phyloP scores from a whole-genome alignment of 2,329 filamentous ascomycete genomes.

The Epicoccum nigrum region DNA sequence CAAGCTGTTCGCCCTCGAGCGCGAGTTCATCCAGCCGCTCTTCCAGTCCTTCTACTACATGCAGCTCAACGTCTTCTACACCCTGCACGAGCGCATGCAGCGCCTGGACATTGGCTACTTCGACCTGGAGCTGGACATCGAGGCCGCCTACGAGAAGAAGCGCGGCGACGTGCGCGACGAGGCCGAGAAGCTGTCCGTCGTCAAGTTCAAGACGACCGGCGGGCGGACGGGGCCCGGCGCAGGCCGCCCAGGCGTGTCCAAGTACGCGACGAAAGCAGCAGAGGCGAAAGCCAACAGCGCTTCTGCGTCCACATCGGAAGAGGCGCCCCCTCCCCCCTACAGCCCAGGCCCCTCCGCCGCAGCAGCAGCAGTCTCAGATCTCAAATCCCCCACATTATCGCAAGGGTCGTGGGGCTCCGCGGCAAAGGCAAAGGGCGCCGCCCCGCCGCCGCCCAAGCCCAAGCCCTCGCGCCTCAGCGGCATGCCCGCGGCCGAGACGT shows the following conservation, averaged over 20 bases:
- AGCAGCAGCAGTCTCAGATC: conserved; percentile 16
- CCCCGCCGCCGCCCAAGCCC: conserved; percentile 58
- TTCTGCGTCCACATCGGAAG: conserved; percentile 39
- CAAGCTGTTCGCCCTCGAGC: conserved; percentile 85
- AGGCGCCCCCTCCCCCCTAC: conserved; percentile 49
- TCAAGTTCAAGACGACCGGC: conserved; percentile 89
- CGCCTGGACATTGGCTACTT: conserved; percentile 97
- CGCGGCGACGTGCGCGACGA: conserved; percentile 85
- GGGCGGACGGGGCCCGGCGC: conserved; percentile 51
- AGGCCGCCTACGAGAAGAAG: conserved; percentile 89
- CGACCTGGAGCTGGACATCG: conserved; percentile 86
- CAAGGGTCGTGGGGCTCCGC: conserved; percentile 51
- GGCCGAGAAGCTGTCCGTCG: conserved; percentile 82
- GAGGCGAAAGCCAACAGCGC: conserved; percentile 44
- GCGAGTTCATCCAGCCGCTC: conserved; percentile 92
- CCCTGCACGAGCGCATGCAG: conserved; percentile 97
- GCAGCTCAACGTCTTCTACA: conserved; percentile 99
- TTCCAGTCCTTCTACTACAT: conserved; percentile 99
- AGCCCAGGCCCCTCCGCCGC: conserved; percentile 34
- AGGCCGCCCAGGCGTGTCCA: conserved; percentile 38
- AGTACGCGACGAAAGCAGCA: conserved; percentile 49
- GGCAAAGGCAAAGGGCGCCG: conserved; percentile 56
- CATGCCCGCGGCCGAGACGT: conserved; percentile 72
- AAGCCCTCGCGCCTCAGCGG: conserved; percentile 76
- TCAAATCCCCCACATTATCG: conserved; percentile 35